A percentile compares a stretch with the other conserved stretches of the same genome.
Conservation (phyloP, 2,329 filamentous ascomycete species). For the Aspergillus arachidicola region DNA sequence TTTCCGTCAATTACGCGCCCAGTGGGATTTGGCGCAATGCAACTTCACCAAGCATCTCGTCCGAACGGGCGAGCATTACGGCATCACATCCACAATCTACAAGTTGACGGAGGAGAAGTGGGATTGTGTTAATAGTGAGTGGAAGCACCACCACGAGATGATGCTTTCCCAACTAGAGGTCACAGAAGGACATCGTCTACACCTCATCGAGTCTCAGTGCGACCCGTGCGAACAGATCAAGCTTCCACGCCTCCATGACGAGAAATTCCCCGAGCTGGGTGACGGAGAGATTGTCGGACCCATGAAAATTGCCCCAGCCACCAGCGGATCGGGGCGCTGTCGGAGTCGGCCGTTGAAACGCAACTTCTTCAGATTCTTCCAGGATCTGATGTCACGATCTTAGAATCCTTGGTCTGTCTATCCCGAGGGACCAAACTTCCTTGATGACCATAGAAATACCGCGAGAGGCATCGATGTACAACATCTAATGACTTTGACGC, state of each 20-base stretch:
- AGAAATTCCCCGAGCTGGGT: slow-evolving; percentile 85
- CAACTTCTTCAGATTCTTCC: slow-evolving; percentile 48
- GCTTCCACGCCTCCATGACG: slow-evolving; percentile 50
- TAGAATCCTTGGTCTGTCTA: slow-evolving; percentile 15
- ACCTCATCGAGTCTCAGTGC: slow-evolving; percentile 40
- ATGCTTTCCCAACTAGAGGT: slow-evolving; percentile 57
- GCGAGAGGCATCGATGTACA: slow-evolving; percentile 27
- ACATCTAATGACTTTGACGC: slow-evolving; percentile 22
- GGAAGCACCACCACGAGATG: slow-evolving; percentile 70
- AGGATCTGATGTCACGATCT: slow-evolving; percentile 42
- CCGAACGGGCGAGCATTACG: slow-evolving; percentile 87
- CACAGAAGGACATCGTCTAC: slow-evolving; percentile 39
- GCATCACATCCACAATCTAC: slow-evolving; percentile 85
- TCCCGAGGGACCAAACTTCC: not conserved
- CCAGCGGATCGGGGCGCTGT: slow-evolving; percentile 45
- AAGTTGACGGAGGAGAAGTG: slow-evolving; percentile 85
- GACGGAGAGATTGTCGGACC: slow-evolving; percentile 93
- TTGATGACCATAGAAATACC: slow-evolving; percentile 32
- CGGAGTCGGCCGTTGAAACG: slow-evolving; percentile 45
- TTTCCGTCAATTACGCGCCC: slow-evolving; percentile 67
- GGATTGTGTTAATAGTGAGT: slow-evolving; percentile 74
- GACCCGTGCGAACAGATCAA: slow-evolving; percentile 54
- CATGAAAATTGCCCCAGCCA: slow-evolving; percentile 63
- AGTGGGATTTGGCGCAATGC: slow-evolving; percentile 80
- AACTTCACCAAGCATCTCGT: slow-evolving; percentile 90